Base-by-base conservation (phyloP, 306 rosid genomes). In the Spatholobus suberectus region DNA sequence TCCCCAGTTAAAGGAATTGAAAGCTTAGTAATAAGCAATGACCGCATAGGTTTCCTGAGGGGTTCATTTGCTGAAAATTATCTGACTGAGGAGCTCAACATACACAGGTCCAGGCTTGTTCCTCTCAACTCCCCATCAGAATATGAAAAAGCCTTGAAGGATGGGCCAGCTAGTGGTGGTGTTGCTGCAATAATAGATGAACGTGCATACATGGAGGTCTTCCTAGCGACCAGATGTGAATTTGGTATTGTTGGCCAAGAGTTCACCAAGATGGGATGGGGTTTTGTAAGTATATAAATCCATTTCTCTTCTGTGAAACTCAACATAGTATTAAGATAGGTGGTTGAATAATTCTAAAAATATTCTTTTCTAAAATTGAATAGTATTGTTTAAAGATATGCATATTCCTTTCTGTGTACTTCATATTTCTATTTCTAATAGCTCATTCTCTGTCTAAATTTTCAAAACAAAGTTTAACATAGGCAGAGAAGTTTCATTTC, bases 211-310 rank as follows among this genome's bases (percentile, higher is more conserved):
- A 84, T 90, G 54, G 97, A 94, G 87, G 84, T 92, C 44, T 94
- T 94, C 89, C 89, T 94, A 21, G 75, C 95, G 32, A 84, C 87
- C 15, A 83, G 86, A 40, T 94, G 97, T 37, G 90, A 94, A 35
- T 94, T 80, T 79, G 89, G 98, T 54, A 85, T 94, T 70, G 90
- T 92, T 34, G 98, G 97, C 75, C 95, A 88, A 86, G 93, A 94
- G 84, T 94, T 94, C 91, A 94, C 97, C 85, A 94, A 88, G 88
- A 89, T 87, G 37, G 95, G 97, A 3, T 94, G 98, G 98, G 98
- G 98, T 67, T 93, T 90, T 89, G 97, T 94, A 88, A 91, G 98
- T 88, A 37, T 41, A 61, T 72, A 0, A 2, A 20, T 43, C 27
- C n/a, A 8, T 54, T 65, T 21, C 23, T 65, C 32, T 65, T 32